Evolutionary conservation across 257 asterid genomes (phyloP).

Genomic region (Solanum chmielewskii): DNA sequence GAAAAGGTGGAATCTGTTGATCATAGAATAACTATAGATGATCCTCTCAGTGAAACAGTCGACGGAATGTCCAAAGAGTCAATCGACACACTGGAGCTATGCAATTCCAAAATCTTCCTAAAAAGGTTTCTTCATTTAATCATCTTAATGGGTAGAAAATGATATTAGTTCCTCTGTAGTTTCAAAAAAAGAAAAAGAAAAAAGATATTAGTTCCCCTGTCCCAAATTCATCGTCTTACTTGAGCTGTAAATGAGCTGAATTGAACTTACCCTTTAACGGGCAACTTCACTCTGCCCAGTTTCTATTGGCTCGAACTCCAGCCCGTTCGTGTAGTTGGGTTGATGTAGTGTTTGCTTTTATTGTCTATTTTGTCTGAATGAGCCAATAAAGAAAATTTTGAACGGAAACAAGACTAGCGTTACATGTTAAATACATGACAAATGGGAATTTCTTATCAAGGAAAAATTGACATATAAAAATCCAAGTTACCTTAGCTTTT

Average conservation of each 20-base stretch:
- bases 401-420: not conserved
- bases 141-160: not conserved
- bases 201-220: not conserved
- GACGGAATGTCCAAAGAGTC: slow-evolving; percentile 35
- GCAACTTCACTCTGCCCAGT: not conserved
- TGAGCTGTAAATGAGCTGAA: not conserved
- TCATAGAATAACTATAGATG: slow-evolving; percentile 12
- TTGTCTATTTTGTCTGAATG: not conserved
- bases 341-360: not conserved
- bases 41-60: slow-evolving; percentile 17
- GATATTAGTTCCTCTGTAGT: not conserved
- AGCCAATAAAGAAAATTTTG: not conserved
- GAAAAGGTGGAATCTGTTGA: slow-evolving; percentile 11
- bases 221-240: not conserved
- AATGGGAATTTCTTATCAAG: not conserved
- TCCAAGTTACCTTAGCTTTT: not conserved
- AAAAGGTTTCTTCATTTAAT: slow-evolving; percentile 47
- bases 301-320: not conserved
- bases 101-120: slow-evolving; percentile 39
- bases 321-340: not conserved
- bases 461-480: not conserved
- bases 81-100: slow-evolving; percentile 32
- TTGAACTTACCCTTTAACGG: not conserved
- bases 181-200: not conserved
- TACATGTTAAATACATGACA: not conserved